These are phyloP conservation scores for Thelonectria olida DNA, from an alignment of 2,329 filamentous ascomycete species.

Conservation along the genomic window DNA sequence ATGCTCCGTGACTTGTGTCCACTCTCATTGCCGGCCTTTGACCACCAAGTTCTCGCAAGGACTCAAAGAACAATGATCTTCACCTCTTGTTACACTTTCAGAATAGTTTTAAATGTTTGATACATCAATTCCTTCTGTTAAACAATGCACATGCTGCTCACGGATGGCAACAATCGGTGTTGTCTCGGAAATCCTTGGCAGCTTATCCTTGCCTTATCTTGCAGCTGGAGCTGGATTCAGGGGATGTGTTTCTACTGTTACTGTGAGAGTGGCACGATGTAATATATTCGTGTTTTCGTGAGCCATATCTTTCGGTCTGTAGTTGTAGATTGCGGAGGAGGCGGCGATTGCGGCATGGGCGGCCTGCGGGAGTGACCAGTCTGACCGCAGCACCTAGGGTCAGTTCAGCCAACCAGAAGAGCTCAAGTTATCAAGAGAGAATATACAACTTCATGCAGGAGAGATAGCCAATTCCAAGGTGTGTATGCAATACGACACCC, in stretches of 20 bases:
- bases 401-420: neutral
- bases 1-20: no score
- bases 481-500: neutral
- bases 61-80: no score
- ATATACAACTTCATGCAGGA: neutral
- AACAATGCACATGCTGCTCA: no score
- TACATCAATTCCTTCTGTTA: no score
- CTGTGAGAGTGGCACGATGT: neutral
- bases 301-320: neutral
- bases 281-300: neutral
- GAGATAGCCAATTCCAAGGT: neutral
- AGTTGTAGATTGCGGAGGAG: neutral
- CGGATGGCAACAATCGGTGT: neutral
- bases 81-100: no score
- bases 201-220: neutral
- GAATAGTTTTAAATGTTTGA: no score
- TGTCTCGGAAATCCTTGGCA: neutral
- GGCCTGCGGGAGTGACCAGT: neutral
- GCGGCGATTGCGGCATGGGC: neutral
- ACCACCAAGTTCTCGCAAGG: no score
- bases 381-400: neutral
- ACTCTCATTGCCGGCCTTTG: no score
- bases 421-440: neutral
- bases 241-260: neutral
- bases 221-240: neutral